These are phyloP conservation scores for Daldinia childiae DNA, from an alignment of 495 filamentous ascomycete genomes.

Conservation along the genomic window DNA sequence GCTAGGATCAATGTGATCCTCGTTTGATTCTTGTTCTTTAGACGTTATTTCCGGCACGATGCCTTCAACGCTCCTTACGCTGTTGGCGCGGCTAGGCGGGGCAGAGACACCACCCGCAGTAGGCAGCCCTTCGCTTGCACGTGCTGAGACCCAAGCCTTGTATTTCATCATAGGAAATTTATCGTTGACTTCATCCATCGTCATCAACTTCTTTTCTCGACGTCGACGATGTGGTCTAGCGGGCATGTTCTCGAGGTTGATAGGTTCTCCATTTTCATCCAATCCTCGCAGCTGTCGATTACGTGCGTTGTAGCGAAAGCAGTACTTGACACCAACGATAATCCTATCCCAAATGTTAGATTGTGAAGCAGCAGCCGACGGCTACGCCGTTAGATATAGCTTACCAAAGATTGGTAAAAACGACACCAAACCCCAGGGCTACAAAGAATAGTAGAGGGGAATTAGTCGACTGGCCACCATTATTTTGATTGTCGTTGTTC, in stretches of 20 bases:
- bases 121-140: constrained; percentile 84
- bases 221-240: constrained; percentile 76
- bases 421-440: constrained; percentile 95
- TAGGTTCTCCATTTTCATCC: constrained; percentile 87
- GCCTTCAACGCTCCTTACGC: constrained; percentile 71
- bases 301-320: constrained; percentile 96
- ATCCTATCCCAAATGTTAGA: constrained; percentile 74
- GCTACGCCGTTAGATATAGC: constrained; percentile 32
- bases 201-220: constrained; percentile 97
- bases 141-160: constrained; percentile 88
- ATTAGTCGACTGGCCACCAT: constrained; percentile 65
- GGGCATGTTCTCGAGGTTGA: constrained; percentile 82
- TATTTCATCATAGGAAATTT: constrained; percentile 96
- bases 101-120: constrained; percentile 85
- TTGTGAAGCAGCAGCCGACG: not conserved
- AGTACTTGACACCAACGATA: constrained; percentile 99
- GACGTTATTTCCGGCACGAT: constrained; percentile 54
- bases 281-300: constrained; percentile 77
- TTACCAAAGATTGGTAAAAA: constrained; percentile 99
- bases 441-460: constrained; percentile 97
- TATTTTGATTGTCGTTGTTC: constrained; percentile 33
- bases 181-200: constrained; percentile 98
- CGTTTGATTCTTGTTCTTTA: constrained; percentile 45
- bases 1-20: constrained; percentile 15
- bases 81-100: constrained; percentile 73